phyloP scores from a whole-genome alignment of 2,329 filamentous ascomycete genomes.

The Zymoseptoria crescenta region DNA sequence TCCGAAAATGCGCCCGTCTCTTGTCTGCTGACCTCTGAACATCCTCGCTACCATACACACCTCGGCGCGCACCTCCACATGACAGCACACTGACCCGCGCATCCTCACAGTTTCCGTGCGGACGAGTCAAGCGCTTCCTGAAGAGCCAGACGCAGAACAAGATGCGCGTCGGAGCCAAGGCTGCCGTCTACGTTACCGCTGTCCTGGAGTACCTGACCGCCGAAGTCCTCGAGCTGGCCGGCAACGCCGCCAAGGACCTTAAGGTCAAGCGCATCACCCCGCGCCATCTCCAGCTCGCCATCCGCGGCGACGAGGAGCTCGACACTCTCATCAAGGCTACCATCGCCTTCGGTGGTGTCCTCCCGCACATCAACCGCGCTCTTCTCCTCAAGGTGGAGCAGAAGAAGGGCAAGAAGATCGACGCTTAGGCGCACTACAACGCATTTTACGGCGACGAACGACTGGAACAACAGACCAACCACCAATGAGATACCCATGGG shows the following conservation, averaged over 20 bases:
- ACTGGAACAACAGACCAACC: neutral
- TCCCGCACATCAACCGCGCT: slow-evolving; percentile 97
- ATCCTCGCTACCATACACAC: neutral
- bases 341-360: slow-evolving; percentile 95
- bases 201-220: slow-evolving; percentile 98
- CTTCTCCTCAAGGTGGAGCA: slow-evolving; percentile 92
- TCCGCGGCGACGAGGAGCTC: slow-evolving; percentile 87
- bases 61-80: neutral
- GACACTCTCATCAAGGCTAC: slow-evolving; percentile 96
- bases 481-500: neutral
- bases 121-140: slow-evolving; percentile 99
- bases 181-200: slow-evolving; percentile 94
- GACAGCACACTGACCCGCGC: slow-evolving; percentile 26
- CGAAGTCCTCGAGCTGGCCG: slow-evolving; percentile 97
- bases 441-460: neutral
- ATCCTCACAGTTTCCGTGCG: slow-evolving; percentile 77
- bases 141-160: slow-evolving; percentile 99
- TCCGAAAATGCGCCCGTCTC: neutral
- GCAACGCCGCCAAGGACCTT: slow-evolving; percentile 98
- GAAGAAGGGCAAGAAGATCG: slow-evolving; percentile 76
- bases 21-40: neutral
- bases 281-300: slow-evolving; percentile 96
- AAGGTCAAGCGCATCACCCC: slow-evolving; percentile 99
- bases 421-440: slow-evolving; percentile 23
- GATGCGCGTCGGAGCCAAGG: slow-evolving; percentile 98